Evolutionary conservation across 2,329 filamentous ascomycete species (phyloP).

Genomic region (Furcasterigmium sp.): DNA sequence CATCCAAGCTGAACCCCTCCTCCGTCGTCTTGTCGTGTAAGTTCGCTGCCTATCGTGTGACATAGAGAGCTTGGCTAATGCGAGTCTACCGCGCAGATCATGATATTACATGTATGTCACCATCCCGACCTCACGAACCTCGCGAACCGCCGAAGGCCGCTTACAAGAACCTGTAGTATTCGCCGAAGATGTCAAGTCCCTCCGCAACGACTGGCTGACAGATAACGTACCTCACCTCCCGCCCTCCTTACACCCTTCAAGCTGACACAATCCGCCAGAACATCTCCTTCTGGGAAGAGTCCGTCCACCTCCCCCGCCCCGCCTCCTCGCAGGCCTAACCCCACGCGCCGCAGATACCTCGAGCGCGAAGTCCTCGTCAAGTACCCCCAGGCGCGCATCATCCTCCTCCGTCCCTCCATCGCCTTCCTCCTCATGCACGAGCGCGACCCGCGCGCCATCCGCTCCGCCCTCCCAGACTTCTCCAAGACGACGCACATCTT

Average conservation of each 20-base stretch:
- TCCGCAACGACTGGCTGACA: conserved; percentile 92
- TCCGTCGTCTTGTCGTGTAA: conserved; percentile 37
- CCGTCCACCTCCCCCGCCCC: conserved; percentile 21
- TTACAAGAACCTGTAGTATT: conserved; percentile 54
- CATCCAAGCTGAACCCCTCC: conserved; percentile 2
- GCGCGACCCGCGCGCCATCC: conserved; percentile 47
- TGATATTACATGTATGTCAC: conserved; percentile 26
- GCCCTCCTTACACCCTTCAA: conserved; percentile 9
- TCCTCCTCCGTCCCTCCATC: conserved; percentile 89
- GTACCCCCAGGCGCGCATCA: conserved; percentile 79
- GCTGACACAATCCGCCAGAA: conserved; percentile 48
- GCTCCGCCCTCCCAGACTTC: conserved; percentile 76
- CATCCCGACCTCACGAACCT: neutral
- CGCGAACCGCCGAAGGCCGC: neutral
- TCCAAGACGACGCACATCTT: conserved; percentile 82
- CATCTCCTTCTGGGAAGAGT: conserved; percentile 98
- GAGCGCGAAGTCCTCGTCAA: conserved; percentile 80
- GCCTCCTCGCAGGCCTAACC: no score
- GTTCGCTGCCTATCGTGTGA: conserved; percentile 15
- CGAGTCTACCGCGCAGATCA: conserved; percentile 19
- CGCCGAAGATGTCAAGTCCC: conserved; percentile 79
- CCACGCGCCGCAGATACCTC: conserved; percentile 60
- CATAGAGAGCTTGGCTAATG: conserved; percentile 4
- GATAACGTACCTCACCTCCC: conserved; percentile 65
- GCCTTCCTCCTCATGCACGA: conserved; percentile 84